Percentiles rank a stretch among this genome's conserved stretches.
Evolutionary conservation across 1,284 basidiomycete species (phyloP).

Genomic region (Thelephora terrestris): DNA sequence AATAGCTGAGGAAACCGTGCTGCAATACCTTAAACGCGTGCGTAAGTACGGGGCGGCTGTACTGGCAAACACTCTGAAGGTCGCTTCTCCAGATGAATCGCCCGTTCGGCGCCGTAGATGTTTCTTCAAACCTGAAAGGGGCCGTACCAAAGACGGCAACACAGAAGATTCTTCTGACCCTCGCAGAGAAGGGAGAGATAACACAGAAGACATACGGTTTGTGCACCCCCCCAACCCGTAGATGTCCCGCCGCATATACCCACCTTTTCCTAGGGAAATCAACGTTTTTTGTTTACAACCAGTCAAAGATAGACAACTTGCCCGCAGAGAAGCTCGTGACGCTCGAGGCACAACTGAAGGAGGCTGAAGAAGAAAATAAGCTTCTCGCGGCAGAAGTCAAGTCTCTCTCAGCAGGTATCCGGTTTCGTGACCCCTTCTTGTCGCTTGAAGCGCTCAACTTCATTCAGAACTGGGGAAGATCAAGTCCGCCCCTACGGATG

Average conservation of each 20-base stretch:
- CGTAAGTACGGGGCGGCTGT: conserved; percentile 1
- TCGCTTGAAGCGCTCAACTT: background rate
- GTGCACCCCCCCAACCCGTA: conserved; percentile 13
- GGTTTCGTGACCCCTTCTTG: conserved; percentile 1
- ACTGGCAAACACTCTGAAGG: conserved; percentile 3
- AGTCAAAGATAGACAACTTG: conserved; percentile 51
- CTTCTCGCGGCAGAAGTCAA: conserved; percentile 40
- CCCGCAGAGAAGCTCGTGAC: conserved; percentile 45
- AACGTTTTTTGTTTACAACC: conserved; percentile 73
- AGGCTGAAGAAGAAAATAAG: conserved; percentile 53
- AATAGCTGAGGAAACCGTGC: conserved; percentile 59
- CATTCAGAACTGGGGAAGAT: conserved; percentile 52
- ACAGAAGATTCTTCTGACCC: conserved; percentile 69
- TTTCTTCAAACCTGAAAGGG: conserved; percentile 80
- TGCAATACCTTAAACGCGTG: conserved; percentile 67
- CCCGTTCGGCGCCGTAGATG: conserved; percentile 74
- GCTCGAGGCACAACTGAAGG: conserved; percentile 45
- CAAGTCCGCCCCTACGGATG: conserved; percentile 57
- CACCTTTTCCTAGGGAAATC: conserved; percentile 55
- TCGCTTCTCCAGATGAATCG: conserved; percentile 51
- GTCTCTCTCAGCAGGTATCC: conserved; percentile 38
- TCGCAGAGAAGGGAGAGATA: conserved; percentile 70
- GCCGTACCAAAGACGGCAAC: conserved; percentile 72
- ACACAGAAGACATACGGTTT: conserved; percentile 72
- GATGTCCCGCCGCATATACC: conserved; percentile 3